These are phyloP conservation scores for Forsythia suspensa DNA, from an alignment of 257 asterid genomes.

Conservation along the genomic window DNA sequence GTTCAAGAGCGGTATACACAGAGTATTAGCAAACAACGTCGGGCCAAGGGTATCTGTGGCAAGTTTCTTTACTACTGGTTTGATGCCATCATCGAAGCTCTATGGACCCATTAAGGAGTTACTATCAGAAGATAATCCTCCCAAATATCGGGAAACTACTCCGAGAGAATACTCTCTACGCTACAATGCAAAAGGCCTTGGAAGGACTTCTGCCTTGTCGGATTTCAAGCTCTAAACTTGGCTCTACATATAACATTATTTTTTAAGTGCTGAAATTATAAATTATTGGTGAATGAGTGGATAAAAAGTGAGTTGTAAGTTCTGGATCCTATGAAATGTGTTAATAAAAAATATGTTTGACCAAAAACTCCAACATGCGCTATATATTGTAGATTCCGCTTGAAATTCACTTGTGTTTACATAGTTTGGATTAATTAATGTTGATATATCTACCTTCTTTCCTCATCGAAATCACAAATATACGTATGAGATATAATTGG, in stretches of 20 bases:
- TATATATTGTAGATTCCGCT: too few species aligned
- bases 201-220: conserved; percentile 40
- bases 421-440: too few species aligned
- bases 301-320: too few species aligned
- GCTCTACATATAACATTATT: background rate
- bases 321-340: too few species aligned
- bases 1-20: conserved; percentile 47
- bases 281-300: too few species aligned
- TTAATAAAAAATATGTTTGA: too few species aligned
- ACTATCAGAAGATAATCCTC: conserved; percentile 44
- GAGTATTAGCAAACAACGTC: conserved; percentile 37
- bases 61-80: conserved; percentile 48
- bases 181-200: conserved; percentile 47
- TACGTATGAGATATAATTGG: too few species aligned
- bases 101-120: conserved; percentile 60
- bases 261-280: too few species aligned
- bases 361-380: too few species aligned
- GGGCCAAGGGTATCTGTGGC: conserved; percentile 60
- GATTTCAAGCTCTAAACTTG: conserved; percentile 36
- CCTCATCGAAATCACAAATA: too few species aligned
- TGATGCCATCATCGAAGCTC: conserved; percentile 34
- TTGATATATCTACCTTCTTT: too few species aligned
- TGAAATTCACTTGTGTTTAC: too few species aligned
- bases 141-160: conserved; percentile 39
- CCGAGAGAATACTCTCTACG: conserved; percentile 45